Evolutionary conservation across 371 early-diverging fungal species (phyloP).

Genomic region (Coemansia sp.): DNA sequence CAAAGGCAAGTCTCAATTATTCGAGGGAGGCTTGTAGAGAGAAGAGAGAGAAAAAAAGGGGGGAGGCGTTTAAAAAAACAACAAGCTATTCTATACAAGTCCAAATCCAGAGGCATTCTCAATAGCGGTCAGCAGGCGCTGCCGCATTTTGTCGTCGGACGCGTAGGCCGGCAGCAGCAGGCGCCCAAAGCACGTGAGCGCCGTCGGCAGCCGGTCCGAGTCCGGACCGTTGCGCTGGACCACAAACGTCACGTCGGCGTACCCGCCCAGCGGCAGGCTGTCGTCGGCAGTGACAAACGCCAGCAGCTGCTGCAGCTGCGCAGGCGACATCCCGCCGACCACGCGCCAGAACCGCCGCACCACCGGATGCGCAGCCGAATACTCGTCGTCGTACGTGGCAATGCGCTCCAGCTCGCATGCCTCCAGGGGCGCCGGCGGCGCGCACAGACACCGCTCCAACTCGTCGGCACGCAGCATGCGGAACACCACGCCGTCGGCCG

Average conservation of each 20-base stretch:
- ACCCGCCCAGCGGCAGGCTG: constrained; percentile 72
- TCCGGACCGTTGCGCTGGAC: constrained; percentile 94
- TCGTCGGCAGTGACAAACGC: constrained; percentile 81
- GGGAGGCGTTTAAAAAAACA: no score
- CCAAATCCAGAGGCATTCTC: constrained; percentile 88
- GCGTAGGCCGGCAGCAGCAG: constrained; percentile 90
- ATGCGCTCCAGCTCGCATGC: constrained; percentile 55
- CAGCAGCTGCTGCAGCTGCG: constrained; percentile 64
- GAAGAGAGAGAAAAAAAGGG: no score
- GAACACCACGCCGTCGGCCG: constrained; percentile 59
- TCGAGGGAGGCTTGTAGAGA: no score
- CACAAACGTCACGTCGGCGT: constrained; percentile 76
- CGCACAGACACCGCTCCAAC: constrained; percentile 37
- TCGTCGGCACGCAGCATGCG: constrained; percentile 34
- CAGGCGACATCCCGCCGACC: constrained; percentile 57
- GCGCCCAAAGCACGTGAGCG: constrained; percentile 88
- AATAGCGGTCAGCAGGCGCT: constrained; percentile 79
- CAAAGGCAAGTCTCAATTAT: no score
- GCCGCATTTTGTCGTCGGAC: constrained; percentile 71
- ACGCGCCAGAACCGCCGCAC: constrained; percentile 75
- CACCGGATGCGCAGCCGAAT: constrained; percentile 50
- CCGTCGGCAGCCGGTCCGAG: constrained; percentile 77
- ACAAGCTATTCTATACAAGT: not conserved
- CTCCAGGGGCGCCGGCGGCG: constrained; percentile 8
- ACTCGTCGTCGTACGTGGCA: constrained; percentile 70